Base-by-base conservation (phyloP, 2,329 filamentous ascomycete genomes). In the Fusarium sacchari region DNA sequence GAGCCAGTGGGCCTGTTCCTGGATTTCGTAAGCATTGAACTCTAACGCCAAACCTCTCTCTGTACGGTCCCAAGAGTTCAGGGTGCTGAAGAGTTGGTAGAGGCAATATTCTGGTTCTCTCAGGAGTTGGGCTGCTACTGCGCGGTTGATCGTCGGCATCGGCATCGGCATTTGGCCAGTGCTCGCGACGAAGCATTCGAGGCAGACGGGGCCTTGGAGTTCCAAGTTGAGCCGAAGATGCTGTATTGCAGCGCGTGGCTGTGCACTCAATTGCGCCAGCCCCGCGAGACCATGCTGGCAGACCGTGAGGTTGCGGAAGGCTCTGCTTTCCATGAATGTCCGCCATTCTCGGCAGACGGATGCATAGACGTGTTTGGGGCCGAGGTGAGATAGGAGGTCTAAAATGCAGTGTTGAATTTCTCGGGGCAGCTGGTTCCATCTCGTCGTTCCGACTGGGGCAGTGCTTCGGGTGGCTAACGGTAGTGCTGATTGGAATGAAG, bases 171-270 rank as follows among this genome's bases (percentile, higher is more conserved):
- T 6, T n/a, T 7, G 39, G 11, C 22, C 22, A 14, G 4, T 18
- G 10, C 3, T 18, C 1, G 17, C 18, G 17, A 18, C 11, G 6
- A 3, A 20, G n/a, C 39, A 42, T 11, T 42, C 14, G 1, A 1
- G n/a, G 40, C 40, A 42, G 5, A 11, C 0, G 40, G 40, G 7
- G 40, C 9, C 15, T 5, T 5, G 7, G n/a, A 42, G n/a, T 42
- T 42, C 40, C 10, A 42, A 17, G 3, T 42, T 24, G 14, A 42
- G 9, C 40, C 40, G 17, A 42, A 42, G 40, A 12, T 17, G 40
- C n/a, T 42, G 14, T 42, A 42, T 42, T 15, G 40, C n/a, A 42
- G 40, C 40, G n/a, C 40, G 40, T 17, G n/a, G 40, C n/a, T 17
- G 40, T 24, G 40, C 8, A 6, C 40, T 42, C n/a, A 42, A 42